Evolutionary conservation across 164 flowering plant genomes (phyloP).

Genomic region (Dillenia turbinata): DNA sequence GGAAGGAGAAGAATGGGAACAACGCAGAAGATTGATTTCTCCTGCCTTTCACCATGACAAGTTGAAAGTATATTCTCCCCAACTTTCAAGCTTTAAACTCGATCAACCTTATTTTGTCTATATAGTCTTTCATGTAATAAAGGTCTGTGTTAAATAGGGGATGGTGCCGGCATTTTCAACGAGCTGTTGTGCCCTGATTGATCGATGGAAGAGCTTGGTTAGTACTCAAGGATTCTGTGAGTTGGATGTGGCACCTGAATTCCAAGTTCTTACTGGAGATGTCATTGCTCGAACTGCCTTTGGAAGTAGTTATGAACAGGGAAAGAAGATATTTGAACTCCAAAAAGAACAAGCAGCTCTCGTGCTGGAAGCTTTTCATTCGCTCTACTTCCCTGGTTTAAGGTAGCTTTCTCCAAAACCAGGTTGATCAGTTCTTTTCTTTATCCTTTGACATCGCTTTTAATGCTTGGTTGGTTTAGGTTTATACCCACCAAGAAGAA

Average conservation of each 20-base stretch:
- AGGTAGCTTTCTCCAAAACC: constrained; percentile 17
- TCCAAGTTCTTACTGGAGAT: constrained; percentile 36
- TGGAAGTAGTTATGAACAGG: constrained; percentile 50
- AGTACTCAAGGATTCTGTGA: constrained; percentile 23
- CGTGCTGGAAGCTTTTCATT: constrained; percentile 20
- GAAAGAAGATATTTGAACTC: constrained; percentile 40
- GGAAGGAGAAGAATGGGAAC: constrained; percentile 46
- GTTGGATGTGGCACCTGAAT: constrained; percentile 42
- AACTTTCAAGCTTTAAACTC: neutral
- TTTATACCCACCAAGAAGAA: constrained; percentile 41
- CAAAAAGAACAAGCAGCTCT: constrained; percentile 34
- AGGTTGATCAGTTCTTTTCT: neutral
- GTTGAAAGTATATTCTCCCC: constrained; percentile 29
- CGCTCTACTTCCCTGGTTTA: constrained; percentile 40
- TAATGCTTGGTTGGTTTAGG: constrained; percentile 4
- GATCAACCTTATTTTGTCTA: neutral
- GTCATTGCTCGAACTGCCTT: constrained; percentile 48
- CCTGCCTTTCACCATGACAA: constrained; percentile 50
- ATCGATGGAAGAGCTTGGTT: constrained; percentile 30
- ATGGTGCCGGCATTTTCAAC: constrained; percentile 34
- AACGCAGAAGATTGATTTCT: constrained; percentile 27
- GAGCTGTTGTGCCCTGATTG: constrained; percentile 30
- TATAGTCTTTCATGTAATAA: neutral
- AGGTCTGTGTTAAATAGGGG: constrained; percentile 16
- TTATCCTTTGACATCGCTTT: neutral